Evolutionary conservation across 306 rosid genomes (phyloP), one percentile per base, ranked within the genome.

Genomic region (Glycyrrhiza uralensis): DNA sequence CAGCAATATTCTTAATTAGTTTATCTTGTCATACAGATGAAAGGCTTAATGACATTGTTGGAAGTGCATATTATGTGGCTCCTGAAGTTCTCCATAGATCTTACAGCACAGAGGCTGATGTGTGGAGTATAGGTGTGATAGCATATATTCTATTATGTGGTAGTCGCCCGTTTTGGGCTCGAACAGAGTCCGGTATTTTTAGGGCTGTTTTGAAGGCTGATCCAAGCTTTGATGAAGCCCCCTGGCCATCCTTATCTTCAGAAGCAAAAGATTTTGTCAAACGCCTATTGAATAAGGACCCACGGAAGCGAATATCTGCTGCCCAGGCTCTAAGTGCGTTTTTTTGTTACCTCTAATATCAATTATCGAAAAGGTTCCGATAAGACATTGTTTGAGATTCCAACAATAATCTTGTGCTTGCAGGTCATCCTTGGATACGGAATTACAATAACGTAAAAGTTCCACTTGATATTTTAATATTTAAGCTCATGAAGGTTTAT

Each of bases 151-250:
- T 95, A 41, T 78, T 95, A 81, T 95, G 99, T 50, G 99, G 99
- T 69, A 95, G 99, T 84, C 99, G 97, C 17, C 99, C 99, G 10
- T 95, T 94, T 88, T 95, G 99, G 99, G 96, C 99, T 49, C 86
- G 97, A 50, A 89, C 97, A 0, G 99, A 95, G 79, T 95, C 99
- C 4, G 99, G 97, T 54, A 95, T 95, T 64, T 95, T 95, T 69
- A 85, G 91, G 76, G 86, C 99, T 6, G 99, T 95, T 79, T 80
- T 95, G 86, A 95, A 91, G 84, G 96, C 97, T 49, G 97, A 89
- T 75, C 97, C 97, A 42, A 87, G 92, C 81, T 95, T 95, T 50
- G 97, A 91, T 51, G 99, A 95, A 84, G 83, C 83, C 65, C 99
- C 97, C 29, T 95, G 99, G 99, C 99, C 99, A 62, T 74, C 89